These are phyloP conservation scores for Arthrobotrys entomopaga DNA, from an alignment of 2,329 filamentous ascomycete genomes.

Conservation along the genomic window DNA sequence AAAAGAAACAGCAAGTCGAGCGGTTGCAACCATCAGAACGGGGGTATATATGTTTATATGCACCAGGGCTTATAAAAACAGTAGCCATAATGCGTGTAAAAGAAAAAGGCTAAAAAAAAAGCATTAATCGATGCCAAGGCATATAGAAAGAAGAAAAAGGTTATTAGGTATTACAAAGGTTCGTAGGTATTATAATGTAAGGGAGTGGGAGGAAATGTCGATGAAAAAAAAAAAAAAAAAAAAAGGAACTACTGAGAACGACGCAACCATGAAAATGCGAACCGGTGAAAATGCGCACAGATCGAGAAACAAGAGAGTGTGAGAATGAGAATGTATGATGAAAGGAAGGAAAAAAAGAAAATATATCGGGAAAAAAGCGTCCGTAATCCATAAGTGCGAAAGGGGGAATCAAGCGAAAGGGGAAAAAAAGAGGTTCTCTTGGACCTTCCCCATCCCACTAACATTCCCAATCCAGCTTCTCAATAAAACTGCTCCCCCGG, in stretches of 20 bases:
- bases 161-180: slow-evolving; percentile 55
- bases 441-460: slow-evolving; percentile 23
- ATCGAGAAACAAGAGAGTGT: slow-evolving; percentile 15
- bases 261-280: slow-evolving; percentile 44
- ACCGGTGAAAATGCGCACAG: slow-evolving; percentile 31
- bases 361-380: slow-evolving; percentile 2
- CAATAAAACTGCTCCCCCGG: slow-evolving; percentile 21
- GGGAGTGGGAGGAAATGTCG: slow-evolving; percentile 26
- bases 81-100: slow-evolving; percentile 5
- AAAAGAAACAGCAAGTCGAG: not conserved
- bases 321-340: slow-evolving; percentile 7
- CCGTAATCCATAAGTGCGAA: slow-evolving; percentile 26
- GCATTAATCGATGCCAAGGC: slow-evolving; percentile 1
- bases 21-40: not conserved
- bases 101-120: slow-evolving; percentile 12
- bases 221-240: not conserved
- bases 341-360: slow-evolving; percentile 25
- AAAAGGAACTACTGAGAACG: slow-evolving; percentile 38
- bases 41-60: slow-evolving; percentile 34
- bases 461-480: slow-evolving; percentile 16
- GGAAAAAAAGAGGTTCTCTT: slow-evolving; percentile 19
- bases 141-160: slow-evolving; percentile 19
- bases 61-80: slow-evolving; percentile 20
- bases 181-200: slow-evolving; percentile 13
- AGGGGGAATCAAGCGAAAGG: slow-evolving; percentile 5